Conservation (phyloP, 352 stramenopile species). For the Globisporangium lucens region DNA sequence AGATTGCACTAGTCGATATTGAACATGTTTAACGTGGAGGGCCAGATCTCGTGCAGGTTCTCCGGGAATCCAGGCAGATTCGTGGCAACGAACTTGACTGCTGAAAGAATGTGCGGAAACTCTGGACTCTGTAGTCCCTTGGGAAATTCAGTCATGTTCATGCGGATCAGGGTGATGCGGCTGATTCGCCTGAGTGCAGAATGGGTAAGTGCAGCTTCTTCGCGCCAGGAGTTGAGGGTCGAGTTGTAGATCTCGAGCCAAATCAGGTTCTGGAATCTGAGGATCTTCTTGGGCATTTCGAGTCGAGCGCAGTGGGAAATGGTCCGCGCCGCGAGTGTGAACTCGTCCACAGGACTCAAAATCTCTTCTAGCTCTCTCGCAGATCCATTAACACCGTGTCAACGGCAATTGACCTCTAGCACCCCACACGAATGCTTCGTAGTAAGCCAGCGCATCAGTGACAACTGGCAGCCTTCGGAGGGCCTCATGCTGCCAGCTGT, state of each 20-base stretch:
- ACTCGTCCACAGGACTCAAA: not conserved
- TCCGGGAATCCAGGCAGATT: not conserved
- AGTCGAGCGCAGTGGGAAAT: not conserved
- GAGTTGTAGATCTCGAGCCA: slow-evolving; percentile 3
- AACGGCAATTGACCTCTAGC: not conserved
- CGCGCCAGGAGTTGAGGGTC: not conserved
- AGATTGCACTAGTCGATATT: not conserved
- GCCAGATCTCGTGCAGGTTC: not conserved
- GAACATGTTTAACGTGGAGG: not conserved
- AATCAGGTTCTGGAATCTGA: not conserved
- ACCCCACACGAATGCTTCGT: not conserved
- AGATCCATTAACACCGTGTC: not conserved
- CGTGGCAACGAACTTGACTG: not conserved
- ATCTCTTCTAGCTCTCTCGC: not conserved
- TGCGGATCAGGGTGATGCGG: not conserved
- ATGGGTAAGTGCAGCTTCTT: not conserved
- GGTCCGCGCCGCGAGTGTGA: not conserved
- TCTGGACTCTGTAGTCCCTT: not conserved
- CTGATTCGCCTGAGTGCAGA: not conserved
- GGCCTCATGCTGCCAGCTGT: not conserved
- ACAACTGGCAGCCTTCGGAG: not conserved
- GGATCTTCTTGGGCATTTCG: not conserved
- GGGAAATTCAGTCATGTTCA: not conserved
- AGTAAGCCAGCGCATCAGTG: not conserved
- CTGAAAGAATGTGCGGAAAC: not conserved